Evolutionary conservation across 495 filamentous ascomycete genomes (phyloP).

Genomic region (Lasiosphaeris hirsuta): DNA sequence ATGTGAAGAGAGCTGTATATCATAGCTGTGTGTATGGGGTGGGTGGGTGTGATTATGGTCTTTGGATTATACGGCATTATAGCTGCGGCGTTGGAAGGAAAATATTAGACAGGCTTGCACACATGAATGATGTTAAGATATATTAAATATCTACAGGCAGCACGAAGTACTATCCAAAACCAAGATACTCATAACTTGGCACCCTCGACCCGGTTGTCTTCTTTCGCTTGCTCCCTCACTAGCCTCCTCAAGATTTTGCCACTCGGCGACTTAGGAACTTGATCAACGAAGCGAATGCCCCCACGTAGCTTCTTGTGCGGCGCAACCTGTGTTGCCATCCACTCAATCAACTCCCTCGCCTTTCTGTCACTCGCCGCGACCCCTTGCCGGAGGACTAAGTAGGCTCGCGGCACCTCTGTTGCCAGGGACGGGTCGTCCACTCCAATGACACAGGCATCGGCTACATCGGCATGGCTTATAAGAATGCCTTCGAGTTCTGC

Average conservation of each 20-base stretch:
- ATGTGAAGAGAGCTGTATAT: not conserved
- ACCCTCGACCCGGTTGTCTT: slow-evolving; percentile 31
- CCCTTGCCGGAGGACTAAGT: slow-evolving; percentile 64
- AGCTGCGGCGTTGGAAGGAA: not conserved
- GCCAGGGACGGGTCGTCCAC: slow-evolving; percentile 66
- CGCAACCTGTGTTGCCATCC: slow-evolving; percentile 53
- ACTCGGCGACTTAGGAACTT: slow-evolving; percentile 77
- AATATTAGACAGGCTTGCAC: not conserved
- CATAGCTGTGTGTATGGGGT: not conserved
- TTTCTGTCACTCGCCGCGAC: slow-evolving; percentile 45
- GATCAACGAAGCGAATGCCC: slow-evolving; percentile 76
- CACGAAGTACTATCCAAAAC: not conserved
- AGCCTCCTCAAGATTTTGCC: slow-evolving; percentile 86
- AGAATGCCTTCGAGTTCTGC: slow-evolving; percentile 85
- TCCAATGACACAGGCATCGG: slow-evolving; percentile 82
- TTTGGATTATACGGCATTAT: not conserved
- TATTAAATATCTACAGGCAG: too few species aligned
- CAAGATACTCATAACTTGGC: slow-evolving; percentile 30
- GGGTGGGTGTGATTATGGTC: not conserved
- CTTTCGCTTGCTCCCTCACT: slow-evolving; percentile 41
- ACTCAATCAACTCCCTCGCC: slow-evolving; percentile 59
- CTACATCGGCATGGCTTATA: slow-evolving; percentile 64
- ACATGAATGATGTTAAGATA: not conserved
- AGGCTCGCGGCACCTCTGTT: slow-evolving; percentile 82
- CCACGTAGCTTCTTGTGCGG: slow-evolving; percentile 59